Conservation (phyloP, 169 alveolate genomes). For the Blepharisma undulans region DNA sequence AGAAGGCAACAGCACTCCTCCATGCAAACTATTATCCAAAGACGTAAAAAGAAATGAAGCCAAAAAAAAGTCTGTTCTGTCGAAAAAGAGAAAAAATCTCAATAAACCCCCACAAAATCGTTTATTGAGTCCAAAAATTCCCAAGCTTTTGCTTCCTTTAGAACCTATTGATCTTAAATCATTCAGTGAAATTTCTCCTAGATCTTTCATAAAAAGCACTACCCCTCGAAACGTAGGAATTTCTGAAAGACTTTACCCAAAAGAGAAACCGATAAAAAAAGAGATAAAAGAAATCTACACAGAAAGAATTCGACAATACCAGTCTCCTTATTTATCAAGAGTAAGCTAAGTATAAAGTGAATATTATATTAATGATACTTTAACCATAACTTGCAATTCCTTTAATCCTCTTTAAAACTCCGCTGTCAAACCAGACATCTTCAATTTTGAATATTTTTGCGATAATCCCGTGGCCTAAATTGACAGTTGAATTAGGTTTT, state of each 20-base stretch:
- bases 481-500: neutral
- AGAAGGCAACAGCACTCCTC: neutral
- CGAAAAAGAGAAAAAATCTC: neutral
- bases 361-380: neutral
- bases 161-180: neutral
- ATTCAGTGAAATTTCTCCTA: neutral
- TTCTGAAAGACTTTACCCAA: neutral
- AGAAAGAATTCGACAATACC: neutral
- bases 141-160: neutral
- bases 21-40: neutral
- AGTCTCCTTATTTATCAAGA: neutral
- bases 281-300: neutral
- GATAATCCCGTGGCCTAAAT: neutral
- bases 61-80: neutral
- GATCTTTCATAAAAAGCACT: neutral
- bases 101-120: neutral
- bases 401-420: neutral
- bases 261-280: neutral
- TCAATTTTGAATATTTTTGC: neutral
- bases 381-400: neutral
- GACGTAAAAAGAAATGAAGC: neutral
- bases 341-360: neutral
- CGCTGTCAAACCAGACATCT: neutral
- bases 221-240: neutral
- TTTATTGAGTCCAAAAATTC: neutral